These are phyloP conservation scores for Termitomyces sp. DNA, from an alignment of 768 basidiomycete species.

Conservation along the genomic window DNA sequence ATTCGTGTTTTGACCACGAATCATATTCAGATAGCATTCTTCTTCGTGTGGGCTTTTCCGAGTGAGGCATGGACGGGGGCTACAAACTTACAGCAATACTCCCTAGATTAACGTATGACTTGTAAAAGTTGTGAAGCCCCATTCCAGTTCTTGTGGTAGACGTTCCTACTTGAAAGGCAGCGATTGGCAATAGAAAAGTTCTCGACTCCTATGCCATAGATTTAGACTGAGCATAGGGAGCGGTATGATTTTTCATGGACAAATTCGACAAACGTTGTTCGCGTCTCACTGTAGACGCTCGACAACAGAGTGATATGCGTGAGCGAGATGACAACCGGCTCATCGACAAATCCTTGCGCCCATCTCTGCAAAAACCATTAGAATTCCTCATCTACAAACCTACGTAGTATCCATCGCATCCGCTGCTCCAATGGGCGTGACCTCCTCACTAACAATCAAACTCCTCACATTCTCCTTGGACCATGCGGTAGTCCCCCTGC, in stretches of 20 bases:
- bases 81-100: not conserved
- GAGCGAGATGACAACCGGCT: no score
- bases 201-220: not conserved
- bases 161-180: not conserved
- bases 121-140: no score
- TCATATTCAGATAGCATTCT: not conserved
- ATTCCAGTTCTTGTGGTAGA: no score
- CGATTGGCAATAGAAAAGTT: not conserved
- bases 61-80: not conserved
- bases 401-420: conserved; percentile 85
- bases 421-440: conserved; percentile 47
- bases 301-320: no score
- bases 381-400: not conserved
- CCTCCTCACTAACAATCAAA: conserved; percentile 71
- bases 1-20: no score
- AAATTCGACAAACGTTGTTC: no score
- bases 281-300: no score
- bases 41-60: not conserved
- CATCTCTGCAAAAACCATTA: no score
- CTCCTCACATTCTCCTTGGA: conserved; percentile 75
- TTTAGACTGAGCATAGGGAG: not conserved
- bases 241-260: no score
- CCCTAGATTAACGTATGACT: no score
- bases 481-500: conserved; percentile 86
- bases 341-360: no score